These are phyloP conservation scores for Penicillium waksmanii DNA, from an alignment of 495 filamentous ascomycete genomes.

Conservation along the genomic window DNA sequence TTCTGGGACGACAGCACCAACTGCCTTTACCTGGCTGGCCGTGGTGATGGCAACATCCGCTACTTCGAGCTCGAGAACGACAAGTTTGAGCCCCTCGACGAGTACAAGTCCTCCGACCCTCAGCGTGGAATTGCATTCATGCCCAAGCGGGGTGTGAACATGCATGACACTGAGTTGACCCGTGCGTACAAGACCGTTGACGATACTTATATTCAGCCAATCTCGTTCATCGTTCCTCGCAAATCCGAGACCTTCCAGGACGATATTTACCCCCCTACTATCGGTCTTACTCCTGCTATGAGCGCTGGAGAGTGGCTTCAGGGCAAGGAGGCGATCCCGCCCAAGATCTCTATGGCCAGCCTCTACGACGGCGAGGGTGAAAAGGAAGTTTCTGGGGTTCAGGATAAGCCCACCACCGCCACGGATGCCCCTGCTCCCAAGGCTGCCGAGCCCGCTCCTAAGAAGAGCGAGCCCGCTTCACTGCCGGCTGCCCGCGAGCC, in stretches of 20 bases:
- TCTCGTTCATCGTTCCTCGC: constrained; percentile 96
- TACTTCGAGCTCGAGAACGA: constrained; percentile 98
- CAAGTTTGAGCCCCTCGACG: constrained; percentile 93
- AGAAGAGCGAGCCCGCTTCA: constrained; percentile 53
- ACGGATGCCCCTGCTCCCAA: constrained; percentile 49
- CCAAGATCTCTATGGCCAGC: constrained; percentile 91
- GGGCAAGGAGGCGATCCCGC: constrained; percentile 79
- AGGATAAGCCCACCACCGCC: constrained; percentile 63
- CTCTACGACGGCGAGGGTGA: constrained; percentile 83
- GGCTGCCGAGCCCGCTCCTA: constrained; percentile 48
- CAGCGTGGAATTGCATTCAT: constrained; percentile 95
- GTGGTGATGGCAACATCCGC: constrained; percentile 97
- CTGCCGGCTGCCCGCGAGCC: constrained; percentile 37
- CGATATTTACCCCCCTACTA: constrained; percentile 89
- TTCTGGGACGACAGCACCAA: constrained; percentile 98
- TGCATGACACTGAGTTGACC: constrained; percentile 96
- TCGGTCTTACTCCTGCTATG: constrained; percentile 77
- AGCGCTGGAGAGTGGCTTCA: constrained; percentile 80
- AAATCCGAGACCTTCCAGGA: constrained; percentile 96
- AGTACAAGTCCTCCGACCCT: constrained; percentile 93
- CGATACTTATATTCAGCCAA: constrained; percentile 90
- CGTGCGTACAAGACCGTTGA: constrained; percentile 96
- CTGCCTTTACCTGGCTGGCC: constrained; percentile 91
- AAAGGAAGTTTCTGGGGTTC: constrained; percentile 67
- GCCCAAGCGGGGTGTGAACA: constrained; percentile 92